Evolutionary conservation across 257 asterid species (phyloP).

Genomic region (Solanum arcanum): DNA sequence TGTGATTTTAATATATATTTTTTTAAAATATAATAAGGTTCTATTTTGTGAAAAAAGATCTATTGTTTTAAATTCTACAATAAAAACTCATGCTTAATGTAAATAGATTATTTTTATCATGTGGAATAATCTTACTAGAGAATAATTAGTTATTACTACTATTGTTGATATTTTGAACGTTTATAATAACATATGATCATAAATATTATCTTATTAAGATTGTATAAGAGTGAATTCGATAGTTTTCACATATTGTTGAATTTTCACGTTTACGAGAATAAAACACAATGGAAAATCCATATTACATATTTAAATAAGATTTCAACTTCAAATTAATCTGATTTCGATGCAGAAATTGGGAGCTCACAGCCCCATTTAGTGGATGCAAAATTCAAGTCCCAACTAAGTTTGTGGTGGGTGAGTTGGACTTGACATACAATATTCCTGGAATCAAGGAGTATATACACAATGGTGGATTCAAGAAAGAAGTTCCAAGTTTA

Average conservation of each 20-base stretch:
- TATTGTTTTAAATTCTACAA: neutral
- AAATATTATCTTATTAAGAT: too few relatives aligned
- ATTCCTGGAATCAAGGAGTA: slow-evolving; percentile 68
- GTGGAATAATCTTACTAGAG: neutral
- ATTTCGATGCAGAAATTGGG: slow-evolving; percentile 62
- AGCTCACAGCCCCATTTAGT: slow-evolving; percentile 58
- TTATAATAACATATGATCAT: neutral
- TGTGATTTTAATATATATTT: neutral
- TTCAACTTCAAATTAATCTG: neutral
- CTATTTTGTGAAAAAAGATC: too few relatives aligned
- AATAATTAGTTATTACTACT: neutral
- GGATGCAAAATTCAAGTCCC: slow-evolving; percentile 69
- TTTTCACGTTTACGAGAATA: neutral
- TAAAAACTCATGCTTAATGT: neutral
- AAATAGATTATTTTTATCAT: neutral
- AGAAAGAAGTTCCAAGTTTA: slow-evolving; percentile 51
- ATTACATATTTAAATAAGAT: neutral
- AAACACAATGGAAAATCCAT: neutral
- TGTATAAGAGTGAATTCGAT: neutral
- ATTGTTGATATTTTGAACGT: neutral
- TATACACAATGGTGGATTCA: slow-evolving; percentile 58
- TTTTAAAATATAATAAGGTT: neutral
- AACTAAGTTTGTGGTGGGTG: slow-evolving; percentile 77
- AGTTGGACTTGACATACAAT: slow-evolving; percentile 53
- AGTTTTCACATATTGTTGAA: neutral